Conservation (phyloP, 331 rosid species). For the Quercus lobata region DNA sequence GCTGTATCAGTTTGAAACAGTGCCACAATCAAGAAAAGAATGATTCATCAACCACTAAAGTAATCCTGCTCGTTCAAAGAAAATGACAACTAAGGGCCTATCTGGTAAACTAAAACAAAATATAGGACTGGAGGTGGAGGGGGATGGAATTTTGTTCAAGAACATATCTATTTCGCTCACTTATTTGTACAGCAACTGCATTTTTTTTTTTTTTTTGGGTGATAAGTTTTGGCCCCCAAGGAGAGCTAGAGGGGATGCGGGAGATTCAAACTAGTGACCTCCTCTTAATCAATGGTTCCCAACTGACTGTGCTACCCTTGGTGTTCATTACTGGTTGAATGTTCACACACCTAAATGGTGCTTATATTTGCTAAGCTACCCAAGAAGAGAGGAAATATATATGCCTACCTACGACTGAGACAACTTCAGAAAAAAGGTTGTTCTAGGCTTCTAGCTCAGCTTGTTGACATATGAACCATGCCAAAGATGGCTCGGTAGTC, state of each 20-base stretch:
- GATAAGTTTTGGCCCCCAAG: too few relatives aligned
- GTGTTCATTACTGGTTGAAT: not conserved
- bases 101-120: not conserved
- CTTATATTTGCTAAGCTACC: not conserved
- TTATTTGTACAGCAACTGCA: not conserved
- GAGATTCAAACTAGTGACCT: too few relatives aligned
- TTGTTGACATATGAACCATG: not conserved
- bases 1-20: slow-evolving; percentile 41
- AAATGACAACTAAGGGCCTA: not conserved
- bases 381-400: not conserved
- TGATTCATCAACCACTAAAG: slow-evolving; percentile 8
- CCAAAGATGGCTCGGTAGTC: not conserved
- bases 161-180: not conserved
- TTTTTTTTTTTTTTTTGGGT: too few relatives aligned
- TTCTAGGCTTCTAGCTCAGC: not conserved
- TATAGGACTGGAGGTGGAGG: not conserved
- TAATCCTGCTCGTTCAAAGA: not conserved
- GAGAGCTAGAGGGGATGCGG: too few relatives aligned
- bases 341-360: not conserved
- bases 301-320: too few relatives aligned
- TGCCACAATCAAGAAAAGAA: slow-evolving; percentile 15
- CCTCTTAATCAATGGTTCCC: too few relatives aligned
- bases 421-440: not conserved
- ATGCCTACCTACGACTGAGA: not conserved
- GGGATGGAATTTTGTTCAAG: not conserved